Evolutionary conservation across 2,329 filamentous ascomycete genomes (phyloP), one percentile per base, ranked within the genome.

Genomic region (Penicillium decumbens): DNA sequence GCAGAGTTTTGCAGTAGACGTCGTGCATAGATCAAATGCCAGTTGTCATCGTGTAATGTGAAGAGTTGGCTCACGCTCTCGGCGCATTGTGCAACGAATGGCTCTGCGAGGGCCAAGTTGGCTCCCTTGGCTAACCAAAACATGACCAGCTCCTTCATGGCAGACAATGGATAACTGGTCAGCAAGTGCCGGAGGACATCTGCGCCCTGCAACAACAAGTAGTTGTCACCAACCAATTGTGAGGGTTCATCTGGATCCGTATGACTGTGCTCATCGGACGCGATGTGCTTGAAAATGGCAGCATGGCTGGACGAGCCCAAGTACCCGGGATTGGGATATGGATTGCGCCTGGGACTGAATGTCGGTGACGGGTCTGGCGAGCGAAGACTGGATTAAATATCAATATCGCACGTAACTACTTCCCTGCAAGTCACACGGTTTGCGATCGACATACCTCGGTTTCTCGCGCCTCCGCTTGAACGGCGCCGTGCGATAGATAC

Each of bases 291-390:
- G 38, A 65, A 65, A 38, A 65, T 65, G 12, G 61, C 59, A 3
- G 57, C 59, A 58, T 65, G 62, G 39, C 62, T 65, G 13, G 62
- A 65, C 12, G 56, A 58, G 0, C 61, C 62, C 33, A 64, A 41
- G 45, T 61, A 65, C n/a, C 61, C 62, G 7, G 62, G 62, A 40
- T 65, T 65, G 3, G 61, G 62, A 38, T 65, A 65, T 18, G 53
- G 53, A 49, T 60, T 58, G 29, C 57, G 58, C 18, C 58, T 53
- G 29, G 60, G 53, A 28, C 51, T 56, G 20, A 58, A 59, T 18
- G 56, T 50, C 6, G 58, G 53, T 9, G 59, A 54, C 41, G 55
- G 47, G 29, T 60, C 54, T 24, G 59, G 47, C 15, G 58, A 54
- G 28, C 37, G 43, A 8, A 59, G 25, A 38, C 56, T 59, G 32